Percentiles rank a stretch among this genome's conserved stretches.
phyloP scores from a whole-genome alignment of 495 filamentous ascomycete species.

The Xanthoparmelia taractica region DNA sequence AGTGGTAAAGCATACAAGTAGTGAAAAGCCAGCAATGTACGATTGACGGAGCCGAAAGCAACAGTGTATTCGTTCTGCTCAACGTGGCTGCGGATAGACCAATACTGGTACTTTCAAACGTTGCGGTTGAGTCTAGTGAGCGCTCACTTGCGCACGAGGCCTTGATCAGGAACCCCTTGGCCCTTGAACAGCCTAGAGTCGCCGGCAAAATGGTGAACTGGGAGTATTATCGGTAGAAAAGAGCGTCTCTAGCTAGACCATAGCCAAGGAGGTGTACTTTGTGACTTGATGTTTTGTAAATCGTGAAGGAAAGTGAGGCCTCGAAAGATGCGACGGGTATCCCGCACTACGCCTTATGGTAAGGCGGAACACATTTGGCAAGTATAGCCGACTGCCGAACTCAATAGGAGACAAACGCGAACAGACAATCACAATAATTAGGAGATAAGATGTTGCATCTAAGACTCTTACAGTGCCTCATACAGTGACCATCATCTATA shows the following conservation, averaged over 20 bases:
- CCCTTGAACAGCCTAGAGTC: not conserved
- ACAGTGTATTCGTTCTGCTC: too few species aligned
- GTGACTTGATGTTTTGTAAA: not conserved
- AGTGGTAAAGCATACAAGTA: not conserved
- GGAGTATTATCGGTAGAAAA: not conserved
- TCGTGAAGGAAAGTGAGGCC: not conserved
- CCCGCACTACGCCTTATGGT: not conserved
- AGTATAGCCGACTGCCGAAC: not conserved
- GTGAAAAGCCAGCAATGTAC: not conserved
- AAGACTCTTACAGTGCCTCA: not conserved
- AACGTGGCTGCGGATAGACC: not conserved
- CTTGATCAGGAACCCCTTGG: not conserved
- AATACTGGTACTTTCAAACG: not conserved
- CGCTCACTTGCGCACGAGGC: not conserved
- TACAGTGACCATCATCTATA: not conserved
- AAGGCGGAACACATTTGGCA: not conserved
- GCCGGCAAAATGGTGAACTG: not conserved
- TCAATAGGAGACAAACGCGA: not conserved
- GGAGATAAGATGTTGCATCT: not conserved
- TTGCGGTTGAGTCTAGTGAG: not conserved
- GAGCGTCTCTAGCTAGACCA: not conserved
- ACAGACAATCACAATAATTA: not conserved
- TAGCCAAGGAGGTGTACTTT: not conserved
- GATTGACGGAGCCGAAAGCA: not conserved
- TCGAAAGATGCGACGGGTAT: not conserved